Evolutionary conservation across 31 red algal species (phyloP).

Genomic region (Odonthalia washingtoniensis): DNA sequence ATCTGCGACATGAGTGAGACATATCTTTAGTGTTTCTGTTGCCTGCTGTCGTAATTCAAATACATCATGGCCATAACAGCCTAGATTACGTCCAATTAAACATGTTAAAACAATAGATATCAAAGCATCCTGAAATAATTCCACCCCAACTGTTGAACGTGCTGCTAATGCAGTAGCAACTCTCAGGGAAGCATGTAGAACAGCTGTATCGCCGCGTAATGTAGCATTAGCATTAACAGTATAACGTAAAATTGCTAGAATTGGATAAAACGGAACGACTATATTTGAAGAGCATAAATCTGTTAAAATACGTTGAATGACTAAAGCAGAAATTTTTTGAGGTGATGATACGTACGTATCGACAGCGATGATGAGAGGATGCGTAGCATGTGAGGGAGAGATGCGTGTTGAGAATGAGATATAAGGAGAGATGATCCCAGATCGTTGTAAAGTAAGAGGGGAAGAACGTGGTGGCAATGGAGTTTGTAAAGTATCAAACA

Average conservation of each 20-base stretch:
- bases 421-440: not conserved
- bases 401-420: not conserved
- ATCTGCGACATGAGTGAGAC: conserved; percentile 38
- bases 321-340: not conserved
- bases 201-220: conserved; percentile 17
- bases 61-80: conserved; percentile 72
- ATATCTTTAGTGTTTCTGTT: conserved; percentile 54
- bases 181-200: conserved; percentile 47
- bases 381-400: not conserved
- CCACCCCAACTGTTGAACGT: conserved; percentile 49
- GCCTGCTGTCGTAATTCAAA: conserved; percentile 79
- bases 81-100: conserved; percentile 68
- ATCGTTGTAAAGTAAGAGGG: too few relatives aligned
- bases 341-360: not conserved
- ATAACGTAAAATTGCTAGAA: conserved; percentile 5
- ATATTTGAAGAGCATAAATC: not conserved
- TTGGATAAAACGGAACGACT: not conserved
- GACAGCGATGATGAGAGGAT: not conserved
- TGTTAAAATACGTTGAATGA: not conserved
- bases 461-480: too few relatives aligned
- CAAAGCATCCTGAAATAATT: conserved; percentile 76
- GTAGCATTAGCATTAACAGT: conserved; percentile 30
- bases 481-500: too few relatives aligned
- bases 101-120: conserved; percentile 84
- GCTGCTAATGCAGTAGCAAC: conserved; percentile 63